Evolutionary conservation across 331 rosid species (phyloP), one percentile per base, ranked within the genome.

Genomic region (Cydonia oblonga): DNA sequence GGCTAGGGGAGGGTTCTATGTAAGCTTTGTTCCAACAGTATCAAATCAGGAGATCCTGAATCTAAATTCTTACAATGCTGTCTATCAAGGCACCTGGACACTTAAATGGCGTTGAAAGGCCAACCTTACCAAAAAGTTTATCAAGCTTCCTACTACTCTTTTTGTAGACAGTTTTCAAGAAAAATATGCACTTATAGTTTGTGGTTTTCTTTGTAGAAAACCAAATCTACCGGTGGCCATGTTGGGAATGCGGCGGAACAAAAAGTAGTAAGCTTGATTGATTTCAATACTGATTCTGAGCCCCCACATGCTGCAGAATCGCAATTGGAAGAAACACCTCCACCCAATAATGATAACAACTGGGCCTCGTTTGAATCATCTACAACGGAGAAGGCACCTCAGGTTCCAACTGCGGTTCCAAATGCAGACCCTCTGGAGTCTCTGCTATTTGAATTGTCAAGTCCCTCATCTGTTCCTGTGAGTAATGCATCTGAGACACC

Each of bases 361-460:
- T 84, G 89, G 92, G 86, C 88, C 24, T 28, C 81, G 13, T 86
- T 86, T 82, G 90, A 69, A n/a, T 5, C 49, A 53, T 81, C 76
- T 49, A 25, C 68, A 72, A 80, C 8, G 57, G 79, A 69, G 40
- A 77, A 26, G 67, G 63, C 70, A 78, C 38, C 89, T 33, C 71
- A 72, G 75, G 76, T 81, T 38, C 71, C 86, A 75, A 78, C 69
- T 52, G 73, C 78, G 74, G 76, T 81, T 35, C 71, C 86, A 75
- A 78, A 71, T 53, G 75, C 78, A 78, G 75, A 66, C 65, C 76
- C 84, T 61, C 42, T 75, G 76, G 97, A 91, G 74, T 79, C 82
- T 62, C 81, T 91, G 76, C 83, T 95, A 65, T 65, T 78, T 24
- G 96, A 79, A 54, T 79, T 87, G 79, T 81, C 91, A 25, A 81